Base-by-base conservation (phyloP, 176 grass and related monocot genomes). In the Pontederia paniculata region DNA sequence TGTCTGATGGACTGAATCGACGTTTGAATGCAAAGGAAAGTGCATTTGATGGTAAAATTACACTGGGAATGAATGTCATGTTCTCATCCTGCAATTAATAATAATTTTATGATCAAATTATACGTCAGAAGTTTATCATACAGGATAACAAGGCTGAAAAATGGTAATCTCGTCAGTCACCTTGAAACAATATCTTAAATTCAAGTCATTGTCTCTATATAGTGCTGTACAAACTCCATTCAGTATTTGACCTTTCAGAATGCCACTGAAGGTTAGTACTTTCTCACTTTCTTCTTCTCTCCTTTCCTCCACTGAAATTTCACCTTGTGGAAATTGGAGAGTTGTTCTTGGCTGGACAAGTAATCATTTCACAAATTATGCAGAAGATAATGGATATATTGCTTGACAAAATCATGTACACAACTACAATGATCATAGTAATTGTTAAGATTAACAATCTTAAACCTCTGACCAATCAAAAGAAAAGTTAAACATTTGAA, bases 111-210 rank as follows among this genome's bases (percentile, higher is more conserved):
- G 28, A 56, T 22, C 21, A 22, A 23, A 22, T 55, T 13, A 56
- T 56, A 5, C 54, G 14, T 13, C 21, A 56, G 21, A 9, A 21
- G n/a, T 50, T 15, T 50, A 15, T 50, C 48, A 5, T 17, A 13
- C 3, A 50, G n/a, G 48, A 8, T 13, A 60, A 17, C 12, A 44
- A 11, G 15, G 17, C 0, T 45, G 20, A n/a, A 43, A 31, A 60
- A 12, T 44, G 17, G n/a, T 50, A 11, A 45, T 10, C 21, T 22
- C 16, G 20, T n/a, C 45, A 28, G 28, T 72, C 10, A 98, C 93
- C 93, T 98, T 98, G 77, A 88, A 98, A 52, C 74, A 88, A 52
- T 88, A 98, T 84, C 77, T 88, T 50, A 98, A 47, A 79, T 79
- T 88, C 44, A 96, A 44, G 77, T 98, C 66, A 62, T 88, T 80